These are phyloP conservation scores for Cladosporium sp. DNA, from an alignment of 2,329 filamentous ascomycete genomes.

Conservation along the genomic window DNA sequence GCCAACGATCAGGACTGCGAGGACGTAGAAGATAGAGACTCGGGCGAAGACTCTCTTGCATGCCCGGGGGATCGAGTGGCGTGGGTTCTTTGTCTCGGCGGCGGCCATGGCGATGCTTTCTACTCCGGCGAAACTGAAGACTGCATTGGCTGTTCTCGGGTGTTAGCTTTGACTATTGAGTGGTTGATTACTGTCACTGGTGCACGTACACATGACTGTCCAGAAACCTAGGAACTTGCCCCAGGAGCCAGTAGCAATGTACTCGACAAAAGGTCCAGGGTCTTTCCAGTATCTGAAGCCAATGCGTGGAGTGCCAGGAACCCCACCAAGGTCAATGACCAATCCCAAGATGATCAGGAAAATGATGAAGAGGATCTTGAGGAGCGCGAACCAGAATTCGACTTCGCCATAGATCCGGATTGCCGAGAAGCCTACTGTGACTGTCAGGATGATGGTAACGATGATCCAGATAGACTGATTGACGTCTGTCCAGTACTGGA, in stretches of 20 bases:
- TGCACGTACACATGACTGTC: slow-evolving; percentile 27
- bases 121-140: slow-evolving; percentile 31
- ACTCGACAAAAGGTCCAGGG: slow-evolving; percentile 47
- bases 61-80: slow-evolving; percentile 28
- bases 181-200: not conserved
- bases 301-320: slow-evolving; percentile 42
- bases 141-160: slow-evolving; percentile 20
- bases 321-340: slow-evolving; percentile 47
- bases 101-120: slow-evolving; percentile 32
- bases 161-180: not conserved
- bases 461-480: slow-evolving; percentile 41
- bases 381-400: slow-evolving; percentile 50
- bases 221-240: slow-evolving; percentile 49
- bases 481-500: slow-evolving; percentile 37
- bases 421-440: slow-evolving; percentile 37
- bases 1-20: slow-evolving; percentile 42
- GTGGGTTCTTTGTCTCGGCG: slow-evolving; percentile 32
- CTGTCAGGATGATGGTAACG: slow-evolving; percentile 38
- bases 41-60: slow-evolving; percentile 31
- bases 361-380: slow-evolving; percentile 50
- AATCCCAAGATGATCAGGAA: slow-evolving; percentile 49
- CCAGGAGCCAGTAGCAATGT: slow-evolving; percentile 38
- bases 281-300: slow-evolving; percentile 50
- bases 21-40: slow-evolving; percentile 43
- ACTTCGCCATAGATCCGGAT: slow-evolving; percentile 49